phyloP scores from a whole-genome alignment of 2,329 filamentous ascomycete genomes.

The Aquanectria penicillioides region DNA sequence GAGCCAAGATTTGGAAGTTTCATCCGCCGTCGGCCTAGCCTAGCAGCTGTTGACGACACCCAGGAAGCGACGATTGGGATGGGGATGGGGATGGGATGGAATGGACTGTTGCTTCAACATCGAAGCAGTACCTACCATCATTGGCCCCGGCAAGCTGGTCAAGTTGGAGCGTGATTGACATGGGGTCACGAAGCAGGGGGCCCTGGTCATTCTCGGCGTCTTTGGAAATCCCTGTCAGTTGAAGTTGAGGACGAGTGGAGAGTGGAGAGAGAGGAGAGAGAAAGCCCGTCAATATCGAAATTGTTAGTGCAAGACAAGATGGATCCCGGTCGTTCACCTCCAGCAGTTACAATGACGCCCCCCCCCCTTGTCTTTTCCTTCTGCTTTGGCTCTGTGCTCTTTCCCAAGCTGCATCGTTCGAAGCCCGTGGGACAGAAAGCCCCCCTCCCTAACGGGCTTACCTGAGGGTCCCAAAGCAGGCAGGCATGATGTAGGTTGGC shows the following conservation, averaged over 20 bases:
- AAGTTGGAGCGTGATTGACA: conserved; percentile 17
- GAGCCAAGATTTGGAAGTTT: conserved; percentile 5
- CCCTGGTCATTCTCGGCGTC: conserved; percentile 13
- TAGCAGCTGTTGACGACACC: background rate
- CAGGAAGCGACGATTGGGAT: conserved; percentile 9
- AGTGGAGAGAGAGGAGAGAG: conserved; percentile 21
- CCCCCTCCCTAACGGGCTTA: background rate
- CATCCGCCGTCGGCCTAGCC: background rate
- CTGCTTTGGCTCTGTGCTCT: background rate
- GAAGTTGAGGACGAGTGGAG: conserved; percentile 19
- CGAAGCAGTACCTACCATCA: too few relatives aligned
- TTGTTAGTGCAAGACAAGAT: conserved; percentile 40
- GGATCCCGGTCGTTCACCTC: conserved; percentile 23
- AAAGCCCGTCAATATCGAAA: conserved; percentile 29
- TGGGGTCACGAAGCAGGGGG: conserved; percentile 9
- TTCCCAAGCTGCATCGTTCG: conserved; percentile 16
- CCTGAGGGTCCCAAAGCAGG: background rate
- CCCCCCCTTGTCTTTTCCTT: conserved; percentile 12
- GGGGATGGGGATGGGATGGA: too few relatives aligned
- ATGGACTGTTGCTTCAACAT: too few relatives aligned
- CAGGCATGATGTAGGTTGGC: background rate
- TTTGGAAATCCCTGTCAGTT: conserved; percentile 9
- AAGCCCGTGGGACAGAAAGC: too few relatives aligned
- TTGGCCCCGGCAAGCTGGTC: too few relatives aligned
- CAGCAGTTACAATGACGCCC: conserved; percentile 28